These are phyloP conservation scores for Prasinococcaceae sp. DNA, from an alignment of 139 green algal species.

Conservation along the genomic window DNA sequence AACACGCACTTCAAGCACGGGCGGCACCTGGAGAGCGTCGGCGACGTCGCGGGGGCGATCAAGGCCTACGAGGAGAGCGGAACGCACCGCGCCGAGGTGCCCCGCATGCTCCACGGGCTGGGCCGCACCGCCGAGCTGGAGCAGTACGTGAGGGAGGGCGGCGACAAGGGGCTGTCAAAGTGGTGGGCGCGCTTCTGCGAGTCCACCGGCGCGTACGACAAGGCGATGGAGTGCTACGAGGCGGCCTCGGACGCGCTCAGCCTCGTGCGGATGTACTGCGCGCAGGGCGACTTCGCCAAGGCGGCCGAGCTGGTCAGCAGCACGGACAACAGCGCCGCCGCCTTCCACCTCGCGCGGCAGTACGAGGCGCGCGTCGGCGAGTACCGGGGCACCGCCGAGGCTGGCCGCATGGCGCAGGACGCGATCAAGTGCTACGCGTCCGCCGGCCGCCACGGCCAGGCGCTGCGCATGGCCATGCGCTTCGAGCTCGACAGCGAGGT, in stretches of 20 bases:
- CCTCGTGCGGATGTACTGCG: conserved; percentile 24
- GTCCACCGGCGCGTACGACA: conserved; percentile 34
- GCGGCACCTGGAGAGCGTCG: conserved; percentile 30
- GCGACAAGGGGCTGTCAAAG: conserved; percentile 33
- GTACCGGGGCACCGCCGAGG: too few relatives aligned
- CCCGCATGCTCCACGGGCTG: conserved; percentile 49
- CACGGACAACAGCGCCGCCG: conserved; percentile 27
- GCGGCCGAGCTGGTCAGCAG: conserved; percentile 27
- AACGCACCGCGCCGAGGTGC: conserved; percentile 33
- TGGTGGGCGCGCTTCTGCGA: conserved; percentile 70
- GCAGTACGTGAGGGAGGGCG: conserved; percentile 28
- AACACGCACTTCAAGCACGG: conserved; percentile 46
- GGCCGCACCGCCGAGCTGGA: conserved; percentile 38
- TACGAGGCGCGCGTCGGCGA: conserved; percentile 39
- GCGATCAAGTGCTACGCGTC: conserved; percentile 25
- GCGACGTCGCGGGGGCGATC: conserved; percentile 36
- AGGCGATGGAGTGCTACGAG: conserved; percentile 44
- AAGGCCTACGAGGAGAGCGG: conserved; percentile 40
- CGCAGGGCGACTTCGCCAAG: conserved; percentile 27
- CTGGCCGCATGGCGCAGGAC: conserved; percentile 8
- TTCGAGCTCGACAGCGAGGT: conserved; percentile 31
- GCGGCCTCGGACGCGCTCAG: conserved; percentile 43
- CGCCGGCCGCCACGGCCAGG: conserved; percentile 18
- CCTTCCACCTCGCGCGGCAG: conserved; percentile 61
- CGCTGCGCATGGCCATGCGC: conserved; percentile 21